Evolutionary conservation across 345 rosid genomes (phyloP).

Genomic region (Rhodamnia rubescens): DNA sequence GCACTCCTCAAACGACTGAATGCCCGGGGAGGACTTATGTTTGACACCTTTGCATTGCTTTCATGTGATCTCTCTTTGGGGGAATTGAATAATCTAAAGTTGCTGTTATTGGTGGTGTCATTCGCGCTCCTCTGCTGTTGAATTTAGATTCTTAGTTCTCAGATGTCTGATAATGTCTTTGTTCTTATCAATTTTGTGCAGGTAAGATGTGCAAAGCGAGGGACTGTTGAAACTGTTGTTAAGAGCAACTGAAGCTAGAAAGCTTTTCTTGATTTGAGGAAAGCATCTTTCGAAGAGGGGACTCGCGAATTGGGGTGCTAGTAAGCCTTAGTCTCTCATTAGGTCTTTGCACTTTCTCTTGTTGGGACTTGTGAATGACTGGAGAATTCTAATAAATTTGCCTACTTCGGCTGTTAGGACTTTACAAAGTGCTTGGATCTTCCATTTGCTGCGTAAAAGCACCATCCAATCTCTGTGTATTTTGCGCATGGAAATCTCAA

Average conservation of each 20-base stretch:
- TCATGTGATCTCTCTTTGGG: not conserved
- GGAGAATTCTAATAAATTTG: not conserved
- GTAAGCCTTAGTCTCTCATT: not conserved
- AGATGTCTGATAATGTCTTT: not conserved
- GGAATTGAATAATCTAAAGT: not conserved
- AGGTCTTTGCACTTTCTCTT: not conserved
- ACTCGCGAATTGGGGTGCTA: not conserved
- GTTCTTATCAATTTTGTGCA: not conserved
- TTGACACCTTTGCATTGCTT: not conserved
- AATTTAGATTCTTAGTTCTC: not conserved
- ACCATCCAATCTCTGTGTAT: not conserved
- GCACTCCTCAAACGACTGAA: not conserved
- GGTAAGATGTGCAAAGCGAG: not conserved
- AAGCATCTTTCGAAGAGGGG: not conserved
- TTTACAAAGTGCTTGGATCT: not conserved
- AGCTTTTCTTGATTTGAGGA: not conserved
- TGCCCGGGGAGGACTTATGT: not conserved
- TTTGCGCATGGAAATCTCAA: not conserved
- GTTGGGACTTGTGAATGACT: not conserved
- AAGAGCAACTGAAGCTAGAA: not conserved
- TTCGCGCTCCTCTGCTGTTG: not conserved
- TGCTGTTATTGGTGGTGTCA: not conserved
- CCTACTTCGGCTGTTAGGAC: not conserved
- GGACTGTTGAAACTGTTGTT: not conserved
- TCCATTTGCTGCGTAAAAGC: not conserved